phyloP scores from a whole-genome alignment of 352 stramenopile genomes.

The Phytophthora gonapodyides region DNA sequence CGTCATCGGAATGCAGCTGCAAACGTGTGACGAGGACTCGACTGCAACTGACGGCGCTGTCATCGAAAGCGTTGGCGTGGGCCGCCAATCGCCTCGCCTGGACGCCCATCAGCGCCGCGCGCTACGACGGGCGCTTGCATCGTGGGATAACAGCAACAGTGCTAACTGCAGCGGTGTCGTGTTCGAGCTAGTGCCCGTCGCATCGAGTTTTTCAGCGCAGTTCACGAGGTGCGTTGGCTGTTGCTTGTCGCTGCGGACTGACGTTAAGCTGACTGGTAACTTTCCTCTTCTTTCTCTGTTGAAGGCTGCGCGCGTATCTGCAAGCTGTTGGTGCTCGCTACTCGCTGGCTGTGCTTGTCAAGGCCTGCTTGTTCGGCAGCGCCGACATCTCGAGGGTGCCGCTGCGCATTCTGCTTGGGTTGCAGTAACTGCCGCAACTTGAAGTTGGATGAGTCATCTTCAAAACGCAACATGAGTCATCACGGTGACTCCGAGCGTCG shows the following conservation, averaged over 20 bases:
- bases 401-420: slow-evolving; percentile 27
- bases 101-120: slow-evolving; percentile 28
- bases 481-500: too few species aligned
- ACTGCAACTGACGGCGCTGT: neutral
- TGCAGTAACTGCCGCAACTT: neutral
- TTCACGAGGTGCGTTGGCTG: slow-evolving; percentile 34
- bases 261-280: slow-evolving; percentile 7
- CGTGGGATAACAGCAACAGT: slow-evolving; percentile 14
- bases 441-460: too few species aligned
- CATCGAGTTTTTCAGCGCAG: slow-evolving; percentile 24
- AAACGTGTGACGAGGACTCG: slow-evolving; percentile 11
- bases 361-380: slow-evolving; percentile 38
- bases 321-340: slow-evolving; percentile 29
- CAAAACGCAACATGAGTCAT: too few species aligned
- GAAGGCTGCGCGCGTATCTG: slow-evolving; percentile 27
- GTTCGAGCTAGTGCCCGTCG: slow-evolving; percentile 36
- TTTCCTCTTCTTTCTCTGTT: neutral
- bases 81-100: slow-evolving; percentile 13
- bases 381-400: slow-evolving; percentile 32
- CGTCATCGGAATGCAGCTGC: slow-evolving; percentile 37
- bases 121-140: slow-evolving; percentile 24
- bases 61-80: slow-evolving; percentile 29
- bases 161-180: slow-evolving; percentile 4
- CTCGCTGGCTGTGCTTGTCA: slow-evolving; percentile 31
- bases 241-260: neutral